Evolutionary conservation across 768 basidiomycete genomes (phyloP).

Genomic region (Tulasnella sp.): DNA sequence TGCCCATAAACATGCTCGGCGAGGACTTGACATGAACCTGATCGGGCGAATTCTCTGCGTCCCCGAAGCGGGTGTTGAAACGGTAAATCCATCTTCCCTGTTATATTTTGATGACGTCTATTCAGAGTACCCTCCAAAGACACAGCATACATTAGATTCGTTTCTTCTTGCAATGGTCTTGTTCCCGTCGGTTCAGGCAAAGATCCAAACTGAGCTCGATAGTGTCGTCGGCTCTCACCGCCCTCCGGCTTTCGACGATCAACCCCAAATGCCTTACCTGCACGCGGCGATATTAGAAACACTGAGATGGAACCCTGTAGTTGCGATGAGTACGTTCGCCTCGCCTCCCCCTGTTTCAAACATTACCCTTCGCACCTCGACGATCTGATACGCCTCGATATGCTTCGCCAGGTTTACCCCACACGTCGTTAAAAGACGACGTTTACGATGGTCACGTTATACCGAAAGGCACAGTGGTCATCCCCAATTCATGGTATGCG

Average conservation of each 20-base stretch:
- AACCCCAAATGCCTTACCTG: conserved; percentile 28
- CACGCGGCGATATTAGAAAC: conserved; percentile 29
- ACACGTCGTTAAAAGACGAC: conserved; percentile 18
- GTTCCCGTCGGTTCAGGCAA: conserved; percentile 39
- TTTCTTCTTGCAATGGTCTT: conserved; percentile 35
- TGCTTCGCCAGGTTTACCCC: neutral
- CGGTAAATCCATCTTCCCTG: neutral
- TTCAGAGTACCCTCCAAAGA: neutral
- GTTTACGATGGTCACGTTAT: conserved; percentile 23
- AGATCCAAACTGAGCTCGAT: conserved; percentile 40
- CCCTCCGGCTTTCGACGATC: conserved; percentile 33
- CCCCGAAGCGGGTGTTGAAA: neutral
- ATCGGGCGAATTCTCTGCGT: neutral
- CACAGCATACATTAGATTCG: neutral
- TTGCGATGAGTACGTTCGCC: neutral
- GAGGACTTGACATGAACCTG: too few relatives aligned
- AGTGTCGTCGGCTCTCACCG: conserved; percentile 33
- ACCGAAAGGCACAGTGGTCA: neutral
- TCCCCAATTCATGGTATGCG: neutral
- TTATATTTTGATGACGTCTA: neutral
- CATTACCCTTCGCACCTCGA: too few relatives aligned
- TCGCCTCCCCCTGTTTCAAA: too few relatives aligned
- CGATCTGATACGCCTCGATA: too few relatives aligned
- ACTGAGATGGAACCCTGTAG: conserved; percentile 28
- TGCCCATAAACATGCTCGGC: too few relatives aligned